Conservation (phyloP, 139 green algal genomes). For the Zygnema cylindricum region DNA sequence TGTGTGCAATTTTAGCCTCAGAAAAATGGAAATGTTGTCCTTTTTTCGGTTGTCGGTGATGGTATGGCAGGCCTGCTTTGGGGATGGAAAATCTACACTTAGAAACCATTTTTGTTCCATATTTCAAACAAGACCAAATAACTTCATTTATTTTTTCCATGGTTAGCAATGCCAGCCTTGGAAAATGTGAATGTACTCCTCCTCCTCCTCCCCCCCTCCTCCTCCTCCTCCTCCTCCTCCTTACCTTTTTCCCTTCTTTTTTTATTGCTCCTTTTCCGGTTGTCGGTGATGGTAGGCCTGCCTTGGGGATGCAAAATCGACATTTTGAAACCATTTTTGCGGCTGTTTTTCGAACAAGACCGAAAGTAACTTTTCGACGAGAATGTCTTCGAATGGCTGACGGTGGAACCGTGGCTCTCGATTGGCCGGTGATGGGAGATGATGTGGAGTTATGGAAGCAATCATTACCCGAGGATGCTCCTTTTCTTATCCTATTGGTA, state of each 20-base stretch:
- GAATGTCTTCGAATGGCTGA: slow-evolving; percentile 79
- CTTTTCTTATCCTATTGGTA: slow-evolving; percentile 31
- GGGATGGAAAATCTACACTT: background rate
- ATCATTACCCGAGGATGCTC: background rate
- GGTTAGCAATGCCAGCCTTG: no score
- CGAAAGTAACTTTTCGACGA: slow-evolving; percentile 75
- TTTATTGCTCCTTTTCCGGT: background rate
- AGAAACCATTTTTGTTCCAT: background rate
- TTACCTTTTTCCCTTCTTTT: background rate
- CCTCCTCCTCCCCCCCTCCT: background rate
- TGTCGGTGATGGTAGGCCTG: background rate
- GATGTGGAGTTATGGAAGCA: background rate
- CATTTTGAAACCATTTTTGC: slow-evolving; percentile 94
- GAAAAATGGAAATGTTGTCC: background rate
- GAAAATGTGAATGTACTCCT: no score
- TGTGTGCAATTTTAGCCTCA: no score
- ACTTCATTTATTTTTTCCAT: no score
- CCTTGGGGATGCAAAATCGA: slow-evolving; percentile 60
- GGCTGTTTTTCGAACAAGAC: slow-evolving; percentile 70
- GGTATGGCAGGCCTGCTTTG: background rate
- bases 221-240: background rate
- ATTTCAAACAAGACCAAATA: background rate
- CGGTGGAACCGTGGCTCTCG: slow-evolving; percentile 84
- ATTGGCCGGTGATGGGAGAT: slow-evolving; percentile 73
- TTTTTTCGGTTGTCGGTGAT: background rate